Percentiles rank a stretch among this genome's conserved stretches.
These are phyloP conservation scores for Metschnikowia lachancei DNA, from an alignment of 805 yeast genomes.

Conservation along the genomic window DNA sequence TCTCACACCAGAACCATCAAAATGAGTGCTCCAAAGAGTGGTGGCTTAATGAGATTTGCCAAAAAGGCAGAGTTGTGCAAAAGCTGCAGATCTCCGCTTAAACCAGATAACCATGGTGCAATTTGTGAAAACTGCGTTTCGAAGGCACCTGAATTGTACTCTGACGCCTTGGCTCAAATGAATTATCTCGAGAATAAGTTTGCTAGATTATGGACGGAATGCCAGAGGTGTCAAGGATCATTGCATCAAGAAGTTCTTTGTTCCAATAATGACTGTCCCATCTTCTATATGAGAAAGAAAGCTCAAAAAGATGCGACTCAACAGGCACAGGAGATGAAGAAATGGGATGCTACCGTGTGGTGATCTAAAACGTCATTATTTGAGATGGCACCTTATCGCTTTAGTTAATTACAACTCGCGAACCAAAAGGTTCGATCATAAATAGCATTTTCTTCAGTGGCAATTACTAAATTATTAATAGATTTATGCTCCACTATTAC, in stretches of 20 bases:
- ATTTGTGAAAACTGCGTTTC: constrained; percentile 81
- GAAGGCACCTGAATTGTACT: constrained; percentile 63
- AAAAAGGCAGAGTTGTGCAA: constrained; percentile 86
- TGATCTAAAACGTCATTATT: constrained; percentile 16
- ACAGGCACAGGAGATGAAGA: constrained; percentile 55
- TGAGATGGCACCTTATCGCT: no score
- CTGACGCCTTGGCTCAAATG: constrained; percentile 76
- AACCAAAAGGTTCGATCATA: no score
- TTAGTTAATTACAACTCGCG: background rate
- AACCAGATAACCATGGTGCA: constrained; percentile 58
- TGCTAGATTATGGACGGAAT: constrained; percentile 93
- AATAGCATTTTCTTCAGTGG: no score
- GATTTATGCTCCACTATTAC: no score
- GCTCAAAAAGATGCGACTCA: constrained; percentile 68
- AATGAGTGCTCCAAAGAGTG: constrained; percentile 71
- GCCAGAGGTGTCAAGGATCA: constrained; percentile 96
- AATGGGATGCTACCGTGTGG: constrained; percentile 66
- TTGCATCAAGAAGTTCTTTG: constrained; percentile 94
- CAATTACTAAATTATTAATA: no score
- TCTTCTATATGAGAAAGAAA: constrained; percentile 92
- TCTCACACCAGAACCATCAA: constrained; percentile 78
- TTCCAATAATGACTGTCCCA: constrained; percentile 94
- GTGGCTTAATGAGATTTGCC: constrained; percentile 90
- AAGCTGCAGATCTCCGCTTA: constrained; percentile 81
- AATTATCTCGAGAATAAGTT: constrained; percentile 78